phyloP scores from a whole-genome alignment of 331 rosid species.

The Cucumis variabilis region DNA sequence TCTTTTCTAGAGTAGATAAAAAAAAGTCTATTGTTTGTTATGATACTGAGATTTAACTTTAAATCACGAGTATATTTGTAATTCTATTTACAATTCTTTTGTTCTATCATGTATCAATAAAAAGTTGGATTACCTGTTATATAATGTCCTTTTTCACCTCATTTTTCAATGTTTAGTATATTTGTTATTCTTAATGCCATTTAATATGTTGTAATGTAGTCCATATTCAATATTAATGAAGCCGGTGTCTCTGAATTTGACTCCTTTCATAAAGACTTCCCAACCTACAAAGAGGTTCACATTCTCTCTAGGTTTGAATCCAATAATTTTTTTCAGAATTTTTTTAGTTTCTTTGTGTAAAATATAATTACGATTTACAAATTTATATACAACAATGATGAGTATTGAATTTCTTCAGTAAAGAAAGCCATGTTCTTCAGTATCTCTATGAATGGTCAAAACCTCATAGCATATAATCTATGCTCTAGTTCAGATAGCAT shows the following conservation, averaged over 20 bases:
- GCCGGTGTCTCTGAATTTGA: slow-evolving; percentile 89
- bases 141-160: neutral
- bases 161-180: slow-evolving; percentile 17
- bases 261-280: slow-evolving; percentile 83
- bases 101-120: neutral
- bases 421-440: slow-evolving; percentile 93
- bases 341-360: slow-evolving; percentile 28
- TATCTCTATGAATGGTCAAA: slow-evolving; percentile 86
- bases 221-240: slow-evolving; percentile 97
- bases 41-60: neutral
- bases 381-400: neutral
- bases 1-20: neutral
- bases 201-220: slow-evolving; percentile 54
- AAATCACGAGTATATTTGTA: slow-evolving; percentile 17
- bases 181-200: slow-evolving; percentile 35
- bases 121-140: neutral
- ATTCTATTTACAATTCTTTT: neutral
- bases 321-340: neutral
- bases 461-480: slow-evolving; percentile 84
- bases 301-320: slow-evolving; percentile 38
- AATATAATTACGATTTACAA: neutral
- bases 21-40: neutral
- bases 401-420: slow-evolving; percentile 86
- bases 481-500: slow-evolving; percentile 76
- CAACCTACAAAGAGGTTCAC: slow-evolving; percentile 82